Conservation (phyloP, 2,329 filamentous ascomycete species). For the Didymella keratinophila region DNA sequence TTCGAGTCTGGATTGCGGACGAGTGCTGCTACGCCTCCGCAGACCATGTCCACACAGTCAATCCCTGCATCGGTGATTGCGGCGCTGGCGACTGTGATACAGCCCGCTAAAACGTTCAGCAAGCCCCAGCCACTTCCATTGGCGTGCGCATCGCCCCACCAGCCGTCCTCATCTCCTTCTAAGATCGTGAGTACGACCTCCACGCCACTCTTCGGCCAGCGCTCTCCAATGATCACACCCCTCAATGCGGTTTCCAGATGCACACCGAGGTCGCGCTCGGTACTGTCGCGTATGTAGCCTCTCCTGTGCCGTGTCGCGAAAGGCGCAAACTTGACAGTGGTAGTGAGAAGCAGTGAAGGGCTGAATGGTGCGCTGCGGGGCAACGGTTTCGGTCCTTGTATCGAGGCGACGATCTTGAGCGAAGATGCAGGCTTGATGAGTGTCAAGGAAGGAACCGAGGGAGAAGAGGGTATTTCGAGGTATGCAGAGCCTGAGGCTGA, state of each 20-base stretch:
- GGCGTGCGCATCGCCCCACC: slow-evolving; percentile 66
- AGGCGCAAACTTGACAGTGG: slow-evolving; percentile 94
- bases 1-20: slow-evolving; percentile 55
- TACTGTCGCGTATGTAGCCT: slow-evolving; percentile 85
- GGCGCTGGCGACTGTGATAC: slow-evolving; percentile 91
- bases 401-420: slow-evolving; percentile 90
- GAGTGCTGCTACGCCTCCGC: slow-evolving; percentile 86
- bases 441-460: slow-evolving; percentile 49
- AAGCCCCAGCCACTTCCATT: slow-evolving; percentile 76
- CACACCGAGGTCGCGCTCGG: slow-evolving; percentile 86
- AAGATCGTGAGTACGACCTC: slow-evolving; percentile 93
- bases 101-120: slow-evolving; percentile 91
- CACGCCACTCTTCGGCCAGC: slow-evolving; percentile 99
- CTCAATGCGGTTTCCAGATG: slow-evolving; percentile 91
- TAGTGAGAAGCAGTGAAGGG: slow-evolving; percentile 88
- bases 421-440: slow-evolving; percentile 67
- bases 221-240: slow-evolving; percentile 87
- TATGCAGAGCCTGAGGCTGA: slow-evolving; percentile 95
- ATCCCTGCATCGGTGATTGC: slow-evolving; percentile 95
- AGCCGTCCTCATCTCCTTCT: slow-evolving; percentile 86
- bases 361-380: slow-evolving; percentile 91
- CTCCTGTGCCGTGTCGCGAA: slow-evolving; percentile 85
- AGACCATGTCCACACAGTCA: slow-evolving; percentile 89
- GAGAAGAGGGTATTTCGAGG: slow-evolving; percentile 66
- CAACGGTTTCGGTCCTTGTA: slow-evolving; percentile 90